Evolutionary conservation across 805 yeast species (phyloP).

Genomic region (Yarrowia alimentaria): DNA sequence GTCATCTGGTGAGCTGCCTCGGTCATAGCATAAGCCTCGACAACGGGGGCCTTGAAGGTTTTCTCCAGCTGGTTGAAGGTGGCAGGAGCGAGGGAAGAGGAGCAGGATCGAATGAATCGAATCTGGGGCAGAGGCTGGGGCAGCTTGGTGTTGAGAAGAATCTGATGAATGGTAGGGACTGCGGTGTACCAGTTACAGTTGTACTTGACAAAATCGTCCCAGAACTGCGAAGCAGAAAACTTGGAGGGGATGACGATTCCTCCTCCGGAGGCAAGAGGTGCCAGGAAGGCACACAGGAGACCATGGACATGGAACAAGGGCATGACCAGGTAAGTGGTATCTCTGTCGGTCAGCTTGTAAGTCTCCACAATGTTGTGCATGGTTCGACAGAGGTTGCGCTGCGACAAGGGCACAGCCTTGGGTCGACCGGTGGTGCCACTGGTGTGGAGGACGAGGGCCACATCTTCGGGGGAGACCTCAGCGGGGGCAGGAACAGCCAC

Average conservation of each 20-base stretch:
- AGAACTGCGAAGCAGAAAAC: constrained; percentile 61
- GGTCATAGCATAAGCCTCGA: constrained; percentile 80
- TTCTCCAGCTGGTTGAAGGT: constrained; percentile 58
- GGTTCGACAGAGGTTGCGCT: constrained; percentile 58
- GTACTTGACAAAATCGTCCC: constrained; percentile 53
- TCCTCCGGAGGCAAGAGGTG: constrained; percentile 61
- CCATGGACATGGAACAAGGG: constrained; percentile 80
- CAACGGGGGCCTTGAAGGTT: constrained; percentile 61
- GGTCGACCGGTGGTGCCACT: constrained; percentile 78
- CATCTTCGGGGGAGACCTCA: constrained; percentile 47
- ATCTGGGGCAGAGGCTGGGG: constrained; percentile 55
- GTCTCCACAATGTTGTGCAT: constrained; percentile 59
- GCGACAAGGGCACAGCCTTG: constrained; percentile 71
- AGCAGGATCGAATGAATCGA: constrained; percentile 69
- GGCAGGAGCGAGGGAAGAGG: constrained; percentile 66
- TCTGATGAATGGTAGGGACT: constrained; percentile 74
- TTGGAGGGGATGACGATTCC: constrained; percentile 58
- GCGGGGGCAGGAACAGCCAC: constrained; percentile 21
- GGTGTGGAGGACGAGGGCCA: constrained; percentile 67
- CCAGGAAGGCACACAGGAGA: constrained; percentile 60
- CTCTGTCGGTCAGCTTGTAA: constrained; percentile 50
- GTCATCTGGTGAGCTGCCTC: constrained; percentile 82
- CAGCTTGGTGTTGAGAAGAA: constrained; percentile 51
- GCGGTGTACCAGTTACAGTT: constrained; percentile 71
- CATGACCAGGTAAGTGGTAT: constrained; percentile 65